Evolutionary conservation across 2,329 filamentous ascomycete genomes (phyloP), one percentile per base, ranked within the genome.

Genomic region (Pezicula neosporulosa): DNA sequence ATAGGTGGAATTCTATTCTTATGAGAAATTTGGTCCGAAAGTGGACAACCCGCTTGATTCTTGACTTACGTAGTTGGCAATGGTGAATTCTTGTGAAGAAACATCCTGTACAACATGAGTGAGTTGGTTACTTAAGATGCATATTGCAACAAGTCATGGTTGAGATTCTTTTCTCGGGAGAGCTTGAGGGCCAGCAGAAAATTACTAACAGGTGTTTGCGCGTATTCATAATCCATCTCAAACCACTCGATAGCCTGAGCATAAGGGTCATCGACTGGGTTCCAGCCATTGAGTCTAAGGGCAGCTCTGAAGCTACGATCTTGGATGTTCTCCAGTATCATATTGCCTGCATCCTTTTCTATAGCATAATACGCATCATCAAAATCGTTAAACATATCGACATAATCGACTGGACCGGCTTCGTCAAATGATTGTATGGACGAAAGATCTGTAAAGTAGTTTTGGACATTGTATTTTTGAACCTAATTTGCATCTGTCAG

Each of bases 221-320:
- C 75, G 39, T 76, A 75, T 58, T 87, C 85, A 69, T 77, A 87
- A 53, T 86, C 80, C 61, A 62, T 78, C 38, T 72, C 63, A 70
- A 73, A 82, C 78, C 82, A 88, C 51, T 89, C 85, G 2, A 81
- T 74, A 0, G 83, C 81, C 51, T 83, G 78, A 2, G 73, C 75
- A 13, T 75, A 69, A 69, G 78, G 77, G 47, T 85, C 72, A 49
- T 72, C 72, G 49, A 72, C 74, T 0, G 83, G 81, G 48, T 79
- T 80, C 83, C 84, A 89, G 1, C 79, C 83, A 0, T 76, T 77
- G n/a, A 85, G 62, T 9, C 73, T 75, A 7, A 87, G 66, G 0
- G 79, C 85, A 1, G 79, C 75, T 21, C 84, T 77, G n/a, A 75
- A 72, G 35, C 76, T 85, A 9, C 75, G 72, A 59, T 88, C 85